phyloP scores from a whole-genome alignment of 495 filamentous ascomycete species.

The Lepraria neglecta region DNA sequence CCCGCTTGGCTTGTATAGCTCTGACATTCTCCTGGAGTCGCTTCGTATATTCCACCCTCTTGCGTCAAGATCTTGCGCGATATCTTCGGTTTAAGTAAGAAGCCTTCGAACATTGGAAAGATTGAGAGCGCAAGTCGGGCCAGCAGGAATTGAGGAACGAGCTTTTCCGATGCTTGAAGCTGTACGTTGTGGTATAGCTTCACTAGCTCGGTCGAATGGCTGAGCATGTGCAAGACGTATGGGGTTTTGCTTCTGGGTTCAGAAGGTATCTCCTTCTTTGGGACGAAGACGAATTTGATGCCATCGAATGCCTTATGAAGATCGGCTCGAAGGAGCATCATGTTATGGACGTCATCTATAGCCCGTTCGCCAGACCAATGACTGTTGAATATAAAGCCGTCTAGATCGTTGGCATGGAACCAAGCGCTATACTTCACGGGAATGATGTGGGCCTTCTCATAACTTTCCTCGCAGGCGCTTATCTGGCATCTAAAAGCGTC shows the following conservation, averaged over 20 bases:
- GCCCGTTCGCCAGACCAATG: not conserved
- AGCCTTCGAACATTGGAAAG: conserved; percentile 12
- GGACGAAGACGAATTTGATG: conserved; percentile 21
- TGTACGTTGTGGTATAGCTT: conserved; percentile 21
- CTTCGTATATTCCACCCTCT: not conserved
- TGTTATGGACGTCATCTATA: conserved; percentile 20
- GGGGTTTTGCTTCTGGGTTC: not conserved
- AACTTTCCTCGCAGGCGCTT: conserved; percentile 16
- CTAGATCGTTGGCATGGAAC: conserved; percentile 19
- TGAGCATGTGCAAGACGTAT: conserved; percentile 12
- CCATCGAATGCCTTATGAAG: conserved; percentile 23
- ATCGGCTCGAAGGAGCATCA: conserved; percentile 22
- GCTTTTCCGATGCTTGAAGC: conserved; percentile 10
- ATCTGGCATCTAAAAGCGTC: conserved; percentile 15
- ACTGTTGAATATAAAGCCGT: conserved; percentile 14
- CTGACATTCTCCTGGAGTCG: not conserved
- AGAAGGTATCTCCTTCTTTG: conserved; percentile 14
- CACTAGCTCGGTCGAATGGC: conserved; percentile 5
- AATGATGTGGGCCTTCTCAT: conserved; percentile 16
- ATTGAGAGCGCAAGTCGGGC: conserved; percentile 23
- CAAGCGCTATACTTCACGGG: conserved; percentile 15
- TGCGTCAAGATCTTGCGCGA: conserved; percentile 5
- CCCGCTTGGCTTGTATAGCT: not conserved
- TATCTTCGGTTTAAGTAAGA: conserved; percentile 1
- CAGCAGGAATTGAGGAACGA: conserved; percentile 17